Percentiles rank a stretch among this genome's conserved stretches.
These are phyloP conservation scores for Xanthoparmelia taractica DNA, from an alignment of 495 filamentous ascomycete genomes.

Conservation along the genomic window DNA sequence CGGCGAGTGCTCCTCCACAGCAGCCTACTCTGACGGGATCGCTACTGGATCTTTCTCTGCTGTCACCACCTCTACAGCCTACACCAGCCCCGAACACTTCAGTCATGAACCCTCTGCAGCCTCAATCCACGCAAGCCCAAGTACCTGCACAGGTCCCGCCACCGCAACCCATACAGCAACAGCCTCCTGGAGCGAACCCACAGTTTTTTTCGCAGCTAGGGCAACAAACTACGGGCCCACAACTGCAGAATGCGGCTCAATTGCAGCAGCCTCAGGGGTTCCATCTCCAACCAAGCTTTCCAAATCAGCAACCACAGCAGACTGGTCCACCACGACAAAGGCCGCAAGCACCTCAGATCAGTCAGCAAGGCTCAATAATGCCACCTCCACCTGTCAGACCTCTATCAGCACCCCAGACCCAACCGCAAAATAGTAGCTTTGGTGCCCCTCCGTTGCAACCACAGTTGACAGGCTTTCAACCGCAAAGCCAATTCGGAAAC, in stretches of 20 bases:
- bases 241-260: slow-evolving; percentile 21
- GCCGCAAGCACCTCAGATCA: slow-evolving; percentile 59
- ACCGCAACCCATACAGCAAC: slow-evolving; percentile 33
- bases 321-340: slow-evolving; percentile 55
- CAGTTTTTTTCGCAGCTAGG: slow-evolving; percentile 37
- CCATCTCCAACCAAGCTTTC: slow-evolving; percentile 22
- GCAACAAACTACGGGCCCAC: slow-evolving; percentile 32
- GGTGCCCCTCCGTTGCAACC: slow-evolving; percentile 69
- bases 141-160: slow-evolving; percentile 41
- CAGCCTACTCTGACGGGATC: slow-evolving; percentile 57
- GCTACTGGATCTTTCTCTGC: slow-evolving; percentile 71
- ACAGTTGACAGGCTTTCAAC: slow-evolving; percentile 66
- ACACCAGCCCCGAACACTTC: slow-evolving; percentile 49
- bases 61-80: slow-evolving; percentile 69
- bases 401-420: slow-evolving; percentile 81
- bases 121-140: slow-evolving; percentile 36
- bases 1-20: slow-evolving; percentile 29
- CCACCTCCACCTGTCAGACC: slow-evolving; percentile 79
- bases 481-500: slow-evolving; percentile 35
- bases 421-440: slow-evolving; percentile 62
- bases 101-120: slow-evolving; percentile 34
- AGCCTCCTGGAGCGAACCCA: slow-evolving; percentile 42
- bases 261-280: slow-evolving; percentile 25
- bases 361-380: slow-evolving; percentile 57
- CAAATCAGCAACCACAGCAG: slow-evolving; percentile 27